phyloP scores from a whole-genome alignment of 2,329 filamentous ascomycete genomes.

The Aspergillus texensis region DNA sequence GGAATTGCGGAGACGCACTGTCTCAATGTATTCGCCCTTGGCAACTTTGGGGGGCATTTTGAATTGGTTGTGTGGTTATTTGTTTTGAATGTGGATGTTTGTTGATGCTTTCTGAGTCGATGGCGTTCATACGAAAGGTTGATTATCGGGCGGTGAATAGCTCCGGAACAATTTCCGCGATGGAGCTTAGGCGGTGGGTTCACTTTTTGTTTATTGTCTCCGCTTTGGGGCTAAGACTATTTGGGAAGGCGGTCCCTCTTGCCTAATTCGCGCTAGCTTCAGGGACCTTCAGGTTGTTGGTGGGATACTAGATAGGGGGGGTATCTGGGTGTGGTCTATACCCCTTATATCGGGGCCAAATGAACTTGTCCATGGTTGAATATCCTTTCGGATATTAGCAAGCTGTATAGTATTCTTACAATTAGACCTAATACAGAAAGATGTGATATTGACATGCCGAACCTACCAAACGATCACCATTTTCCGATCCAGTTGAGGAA shows the following conservation, averaged over 20 bases:
- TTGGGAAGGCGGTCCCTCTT: not conserved
- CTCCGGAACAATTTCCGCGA: not conserved
- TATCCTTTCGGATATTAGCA: no score
- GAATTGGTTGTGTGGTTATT: not conserved
- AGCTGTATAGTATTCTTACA: no score
- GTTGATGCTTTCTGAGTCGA: not conserved
- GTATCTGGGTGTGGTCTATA: no score
- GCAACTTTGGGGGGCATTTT: constrained; percentile 73
- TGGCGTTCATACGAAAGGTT: no score
- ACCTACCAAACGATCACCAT: no score
- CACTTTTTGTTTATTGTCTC: not conserved
- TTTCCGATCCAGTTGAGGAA: no score
- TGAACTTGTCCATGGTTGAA: no score
- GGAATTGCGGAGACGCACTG: constrained; percentile 58
- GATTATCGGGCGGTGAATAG: not conserved
- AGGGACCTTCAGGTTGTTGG: no score
- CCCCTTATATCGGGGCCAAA: no score
- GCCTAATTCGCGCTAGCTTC: not conserved
- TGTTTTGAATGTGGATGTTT: not conserved
- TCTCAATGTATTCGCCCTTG: constrained; percentile 96
- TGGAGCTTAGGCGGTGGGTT: not conserved
- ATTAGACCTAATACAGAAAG: no score
- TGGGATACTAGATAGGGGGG: no score
- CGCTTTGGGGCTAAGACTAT: not conserved
- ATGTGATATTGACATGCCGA: no score